Evolutionary conservation across 2,329 filamentous ascomycete species (phyloP).

Genomic region (Alternaria angustiovoidea): DNA sequence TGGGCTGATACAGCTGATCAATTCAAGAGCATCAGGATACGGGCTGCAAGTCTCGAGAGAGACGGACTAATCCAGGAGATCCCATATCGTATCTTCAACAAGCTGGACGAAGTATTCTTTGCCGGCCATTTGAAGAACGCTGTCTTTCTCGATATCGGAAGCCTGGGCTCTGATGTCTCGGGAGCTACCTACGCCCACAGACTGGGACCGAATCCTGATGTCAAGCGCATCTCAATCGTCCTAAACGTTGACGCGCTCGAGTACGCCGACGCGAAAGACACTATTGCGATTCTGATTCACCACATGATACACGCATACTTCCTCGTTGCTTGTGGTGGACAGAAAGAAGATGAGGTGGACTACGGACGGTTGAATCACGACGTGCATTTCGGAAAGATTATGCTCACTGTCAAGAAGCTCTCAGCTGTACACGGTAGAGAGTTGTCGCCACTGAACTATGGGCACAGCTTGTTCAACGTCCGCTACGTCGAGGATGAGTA

Average conservation of each 20-base stretch:
- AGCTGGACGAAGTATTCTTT: constrained; percentile 49
- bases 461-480: constrained; percentile 22
- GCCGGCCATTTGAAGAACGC: constrained; percentile 48
- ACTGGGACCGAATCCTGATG: constrained; percentile 28
- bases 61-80: constrained; percentile 31
- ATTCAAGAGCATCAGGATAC: constrained; percentile 27
- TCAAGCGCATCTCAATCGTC: constrained; percentile 49
- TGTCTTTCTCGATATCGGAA: constrained; percentile 46
- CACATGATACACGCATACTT: constrained; percentile 59
- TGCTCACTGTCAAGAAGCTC: constrained; percentile 49
- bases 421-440: constrained; percentile 33
- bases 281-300: constrained; percentile 52
- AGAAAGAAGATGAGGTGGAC: constrained; percentile 39
- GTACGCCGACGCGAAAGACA: constrained; percentile 39
- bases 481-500: constrained; percentile 24
- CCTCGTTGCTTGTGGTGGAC: constrained; percentile 52
- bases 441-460: constrained; percentile 47
- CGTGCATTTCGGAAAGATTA: constrained; percentile 52
- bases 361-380: constrained; percentile 51
- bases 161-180: constrained; percentile 36
- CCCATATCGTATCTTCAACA: constrained; percentile 49
- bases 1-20: constrained; percentile 27
- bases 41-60: constrained; percentile 21
- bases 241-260: constrained; percentile 36
- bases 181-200: constrained; percentile 50